phyloP scores from a whole-genome alignment of 108 stramenopile genomes.

The Conticribra guillardii region DNA sequence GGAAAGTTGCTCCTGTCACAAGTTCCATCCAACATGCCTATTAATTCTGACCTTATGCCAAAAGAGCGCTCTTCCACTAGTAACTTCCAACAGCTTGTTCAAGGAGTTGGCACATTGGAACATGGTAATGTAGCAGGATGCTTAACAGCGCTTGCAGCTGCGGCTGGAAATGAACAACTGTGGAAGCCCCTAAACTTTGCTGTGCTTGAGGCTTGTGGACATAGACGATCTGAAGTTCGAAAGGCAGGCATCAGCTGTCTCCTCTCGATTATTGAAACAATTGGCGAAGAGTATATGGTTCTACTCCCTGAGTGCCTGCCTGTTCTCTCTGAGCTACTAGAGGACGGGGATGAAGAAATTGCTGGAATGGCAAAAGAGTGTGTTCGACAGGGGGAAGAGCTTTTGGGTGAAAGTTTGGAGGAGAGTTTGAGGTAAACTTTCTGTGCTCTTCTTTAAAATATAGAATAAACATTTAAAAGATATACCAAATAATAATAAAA shows the following conservation, averaged over 20 bases:
- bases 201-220: slow-evolving; percentile 78
- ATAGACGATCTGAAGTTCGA: slow-evolving; percentile 70
- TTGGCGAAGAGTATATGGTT: slow-evolving; percentile 94
- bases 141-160: slow-evolving; percentile 76
- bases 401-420: slow-evolving; percentile 83
- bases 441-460: no score
- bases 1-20: slow-evolving; percentile 66
- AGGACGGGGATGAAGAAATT: slow-evolving; percentile 84
- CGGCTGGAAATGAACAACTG: slow-evolving; percentile 87
- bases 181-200: slow-evolving; percentile 93
- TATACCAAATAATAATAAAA: no score
- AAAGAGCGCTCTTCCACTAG: slow-evolving; percentile 19
- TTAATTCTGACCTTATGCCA: slow-evolving; percentile 26
- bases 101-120: slow-evolving; percentile 58
- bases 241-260: slow-evolving; percentile 82
- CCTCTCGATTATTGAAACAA: slow-evolving; percentile 72
- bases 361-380: slow-evolving; percentile 81
- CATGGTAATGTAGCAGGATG: slow-evolving; percentile 78
- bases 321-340: slow-evolving; percentile 84
- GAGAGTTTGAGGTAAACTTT: slow-evolving; percentile 80
- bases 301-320: slow-evolving; percentile 90
- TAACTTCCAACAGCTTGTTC: slow-evolving; percentile 61
- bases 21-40: slow-evolving; percentile 53
- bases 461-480: no score
- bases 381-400: slow-evolving; percentile 81